Base-by-base conservation (phyloP, 2,329 filamentous ascomycete genomes). In the Neopestalotiopsis sp. region DNA sequence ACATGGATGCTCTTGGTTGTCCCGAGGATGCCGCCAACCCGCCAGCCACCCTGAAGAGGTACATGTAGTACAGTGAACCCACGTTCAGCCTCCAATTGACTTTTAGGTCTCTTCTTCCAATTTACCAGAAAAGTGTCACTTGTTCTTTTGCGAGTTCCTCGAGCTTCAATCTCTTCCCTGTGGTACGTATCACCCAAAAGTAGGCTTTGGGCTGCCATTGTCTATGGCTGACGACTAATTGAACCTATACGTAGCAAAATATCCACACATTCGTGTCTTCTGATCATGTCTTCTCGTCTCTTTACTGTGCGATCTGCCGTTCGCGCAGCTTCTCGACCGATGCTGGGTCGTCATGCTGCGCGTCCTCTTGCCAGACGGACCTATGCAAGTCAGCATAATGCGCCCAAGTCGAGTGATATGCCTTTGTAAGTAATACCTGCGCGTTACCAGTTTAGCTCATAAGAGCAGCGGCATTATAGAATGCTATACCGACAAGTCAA, bases 381-480 rank as follows among this genome's bases (percentile, higher is more conserved):
- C 32, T 73, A 74, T 28, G 68, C 71, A n/a, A 70, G 63, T 66
- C 67, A 68, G 12, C 62, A 69, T 49, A 65, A 57, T 20, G 66
- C 66, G 1, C 71, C 71, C 7, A 74, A 75, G 60, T 60, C 73
- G 24, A 74, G 73, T 58, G 76, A 78, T 17, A 9, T 75, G 71
- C 76, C 76, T n/a, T 78, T 73, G 76, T 78, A 70, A 76, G 74
- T 32, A 10, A 4, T 30, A 10, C 32, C 9, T 10, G 6, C 12
- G 20, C 4, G 34, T 34, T 6, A 2, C 12, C 14, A 38, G 6
- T 34, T 40, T 6, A 10, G 30, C 17, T 14, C 4, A 40, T 40
- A 28, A 28, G 24, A 28, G 24, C 24, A 28, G 24, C 24, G 17
- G 49, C 49, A 17, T 59, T 4, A 14, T 14, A 2, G 57, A 7